phyloP scores from a whole-genome alignment of 164 flowering plant genomes.

The Malania oleifera region DNA sequence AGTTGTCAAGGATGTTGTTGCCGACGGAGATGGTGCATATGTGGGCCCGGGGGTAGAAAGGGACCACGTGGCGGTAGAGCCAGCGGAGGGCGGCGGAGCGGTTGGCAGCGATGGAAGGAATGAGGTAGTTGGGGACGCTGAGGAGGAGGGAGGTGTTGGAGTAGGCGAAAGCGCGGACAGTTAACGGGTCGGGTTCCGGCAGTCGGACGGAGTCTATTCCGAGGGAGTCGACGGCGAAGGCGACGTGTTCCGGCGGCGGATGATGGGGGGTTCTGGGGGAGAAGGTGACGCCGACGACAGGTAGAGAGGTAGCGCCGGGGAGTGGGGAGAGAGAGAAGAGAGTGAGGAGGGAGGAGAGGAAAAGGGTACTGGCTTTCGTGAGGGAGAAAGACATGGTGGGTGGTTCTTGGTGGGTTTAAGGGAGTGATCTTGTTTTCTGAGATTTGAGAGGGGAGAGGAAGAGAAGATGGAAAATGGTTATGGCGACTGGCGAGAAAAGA shows the following conservation, averaged over 20 bases:
- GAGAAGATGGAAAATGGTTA: not conserved
- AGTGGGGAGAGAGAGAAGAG: not conserved
- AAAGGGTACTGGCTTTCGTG: not conserved
- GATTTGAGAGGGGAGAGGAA: not conserved
- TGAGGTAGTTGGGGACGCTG: conserved; percentile 54
- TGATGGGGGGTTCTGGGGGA: conserved; percentile 12
- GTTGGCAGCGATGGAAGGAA: conserved; percentile 59
- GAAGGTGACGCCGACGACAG: conserved; percentile 36
- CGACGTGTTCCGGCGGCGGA: conserved; percentile 22
- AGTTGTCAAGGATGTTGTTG: conserved; percentile 24
- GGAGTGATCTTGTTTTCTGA: conserved; percentile 3
- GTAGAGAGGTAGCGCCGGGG: conserved; percentile 3
- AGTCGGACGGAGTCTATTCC: conserved; percentile 40
- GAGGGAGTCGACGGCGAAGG: conserved; percentile 25
- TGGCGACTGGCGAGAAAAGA: too few relatives aligned
- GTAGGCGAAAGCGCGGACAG: conserved; percentile 60
- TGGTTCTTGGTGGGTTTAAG: not conserved
- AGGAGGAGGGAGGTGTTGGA: conserved; percentile 62
- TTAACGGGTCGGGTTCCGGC: conserved; percentile 39
- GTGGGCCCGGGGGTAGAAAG: conserved; percentile 64
- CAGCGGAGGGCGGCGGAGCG: conserved; percentile 52
- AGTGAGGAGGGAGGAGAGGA: conserved; percentile 9
- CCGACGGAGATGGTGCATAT: conserved; percentile 73
- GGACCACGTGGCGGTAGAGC: conserved; percentile 61
- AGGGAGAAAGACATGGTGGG: conserved; percentile 15